These are phyloP conservation scores for Pythium insidiosum DNA, from an alignment of 352 stramenopile genomes.

Conservation along the genomic window DNA sequence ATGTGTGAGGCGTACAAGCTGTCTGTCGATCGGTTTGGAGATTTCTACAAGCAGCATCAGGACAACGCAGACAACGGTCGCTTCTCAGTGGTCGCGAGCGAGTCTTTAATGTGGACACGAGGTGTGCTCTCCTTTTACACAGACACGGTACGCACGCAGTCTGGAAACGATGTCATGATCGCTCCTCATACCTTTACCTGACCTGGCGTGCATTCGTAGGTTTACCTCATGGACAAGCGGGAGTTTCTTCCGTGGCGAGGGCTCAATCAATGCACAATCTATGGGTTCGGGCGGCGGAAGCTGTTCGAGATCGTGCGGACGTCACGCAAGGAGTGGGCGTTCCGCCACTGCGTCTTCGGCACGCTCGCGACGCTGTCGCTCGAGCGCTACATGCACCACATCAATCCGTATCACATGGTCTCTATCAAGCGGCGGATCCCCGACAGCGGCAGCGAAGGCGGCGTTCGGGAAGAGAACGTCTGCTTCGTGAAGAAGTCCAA, in stretches of 20 bases:
- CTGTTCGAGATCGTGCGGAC: slow-evolving; percentile 72
- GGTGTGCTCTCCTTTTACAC: slow-evolving; percentile 75
- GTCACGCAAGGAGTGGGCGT: slow-evolving; percentile 64
- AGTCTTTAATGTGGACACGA: slow-evolving; percentile 66
- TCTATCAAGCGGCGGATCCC: slow-evolving; percentile 57
- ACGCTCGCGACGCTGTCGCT: slow-evolving; percentile 58
- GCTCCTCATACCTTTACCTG: no score
- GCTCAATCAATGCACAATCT: slow-evolving; percentile 65
- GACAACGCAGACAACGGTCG: slow-evolving; percentile 20
- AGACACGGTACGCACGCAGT: slow-evolving; percentile 56
- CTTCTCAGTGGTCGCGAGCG: slow-evolving; percentile 62
- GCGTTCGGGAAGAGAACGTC: slow-evolving; percentile 60
- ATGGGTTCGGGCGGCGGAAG: slow-evolving; percentile 65
- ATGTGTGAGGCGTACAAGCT: slow-evolving; percentile 69
- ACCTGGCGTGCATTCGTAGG: slow-evolving; percentile 17
- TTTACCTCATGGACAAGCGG: slow-evolving; percentile 76
- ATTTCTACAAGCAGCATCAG: slow-evolving; percentile 53
- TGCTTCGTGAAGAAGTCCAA: slow-evolving; percentile 80
- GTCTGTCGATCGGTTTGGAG: slow-evolving; percentile 57
- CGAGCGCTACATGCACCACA: slow-evolving; percentile 57
- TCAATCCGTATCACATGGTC: slow-evolving; percentile 71
- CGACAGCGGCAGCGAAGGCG: slow-evolving; percentile 35
- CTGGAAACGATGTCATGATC: no score
- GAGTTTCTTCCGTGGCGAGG: slow-evolving; percentile 55
- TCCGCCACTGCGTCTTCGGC: slow-evolving; percentile 49